phyloP scores from a whole-genome alignment of 106 monocot genomes.

The Narthecium ossifragum region DNA sequence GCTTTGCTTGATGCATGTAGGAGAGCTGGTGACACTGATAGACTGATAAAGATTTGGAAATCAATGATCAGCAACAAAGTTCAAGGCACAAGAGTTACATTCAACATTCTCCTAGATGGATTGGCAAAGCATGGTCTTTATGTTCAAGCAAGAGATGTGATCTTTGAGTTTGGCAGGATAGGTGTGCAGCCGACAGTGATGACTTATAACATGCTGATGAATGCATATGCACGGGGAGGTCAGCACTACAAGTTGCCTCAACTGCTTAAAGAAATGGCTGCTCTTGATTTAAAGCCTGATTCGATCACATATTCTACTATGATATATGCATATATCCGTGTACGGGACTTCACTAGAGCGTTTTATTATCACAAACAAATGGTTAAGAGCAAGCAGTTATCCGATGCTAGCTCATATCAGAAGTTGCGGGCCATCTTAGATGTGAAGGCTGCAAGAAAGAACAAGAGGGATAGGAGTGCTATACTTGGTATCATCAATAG shows the following conservation, averaged over 20 bases:
- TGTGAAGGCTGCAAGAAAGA: slow-evolving; percentile 62
- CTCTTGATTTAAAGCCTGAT: slow-evolving; percentile 68
- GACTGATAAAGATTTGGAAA: slow-evolving; percentile 75
- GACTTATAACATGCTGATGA: slow-evolving; percentile 98
- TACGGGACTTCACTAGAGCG: slow-evolving; percentile 77
- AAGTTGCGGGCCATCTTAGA: slow-evolving; percentile 74
- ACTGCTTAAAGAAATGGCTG: slow-evolving; percentile 79
- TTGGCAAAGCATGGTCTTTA: slow-evolving; percentile 94
- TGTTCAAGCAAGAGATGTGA: slow-evolving; percentile 81
- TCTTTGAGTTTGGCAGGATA: slow-evolving; percentile 63
- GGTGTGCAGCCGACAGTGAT: slow-evolving; percentile 69
- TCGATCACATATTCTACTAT: slow-evolving; percentile 82
- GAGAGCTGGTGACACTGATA: slow-evolving; percentile 58
- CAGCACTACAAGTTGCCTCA: slow-evolving; percentile 86
- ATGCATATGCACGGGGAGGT: slow-evolving; percentile 92
- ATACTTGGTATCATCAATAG: slow-evolving; percentile 80
- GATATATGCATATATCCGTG: slow-evolving; percentile 91
- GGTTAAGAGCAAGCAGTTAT: slow-evolving; percentile 71
- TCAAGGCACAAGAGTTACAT: slow-evolving; percentile 73
- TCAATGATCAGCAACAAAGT: slow-evolving; percentile 78
- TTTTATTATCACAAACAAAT: slow-evolving; percentile 90
- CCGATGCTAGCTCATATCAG: slow-evolving; percentile 62
- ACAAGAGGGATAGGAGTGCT: slow-evolving; percentile 75
- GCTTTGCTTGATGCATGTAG: slow-evolving; percentile 77
- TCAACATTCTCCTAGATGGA: slow-evolving; percentile 78